Evolutionary conservation across 805 yeast genomes (phyloP).

Genomic region (Candida montana): DNA sequence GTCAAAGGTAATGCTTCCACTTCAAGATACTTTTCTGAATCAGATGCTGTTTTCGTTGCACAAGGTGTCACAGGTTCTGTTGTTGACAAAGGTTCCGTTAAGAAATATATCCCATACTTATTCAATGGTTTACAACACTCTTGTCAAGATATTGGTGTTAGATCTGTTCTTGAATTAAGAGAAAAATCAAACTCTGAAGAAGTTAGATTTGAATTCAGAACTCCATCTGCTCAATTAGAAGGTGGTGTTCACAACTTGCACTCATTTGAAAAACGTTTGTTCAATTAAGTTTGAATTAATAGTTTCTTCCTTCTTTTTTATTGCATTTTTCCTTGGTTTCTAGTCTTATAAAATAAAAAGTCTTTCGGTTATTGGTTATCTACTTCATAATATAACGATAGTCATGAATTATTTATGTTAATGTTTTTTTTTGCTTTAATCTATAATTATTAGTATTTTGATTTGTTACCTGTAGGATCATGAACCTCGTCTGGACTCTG

Average conservation of each 20-base stretch:
- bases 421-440: not conserved
- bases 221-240: slow-evolving; percentile 97
- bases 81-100: slow-evolving; percentile 92
- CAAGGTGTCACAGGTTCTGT: slow-evolving; percentile 99
- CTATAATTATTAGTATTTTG: not conserved
- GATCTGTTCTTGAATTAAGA: slow-evolving; percentile 59
- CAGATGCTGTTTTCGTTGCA: slow-evolving; percentile 93
- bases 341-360: not conserved
- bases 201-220: slow-evolving; percentile 93
- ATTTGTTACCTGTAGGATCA: no score
- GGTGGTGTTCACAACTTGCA: slow-evolving; percentile 97
- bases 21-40: slow-evolving; percentile 95
- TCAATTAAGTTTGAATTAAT: slow-evolving; percentile 34
- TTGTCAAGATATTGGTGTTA: slow-evolving; percentile 94
- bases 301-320: not conserved
- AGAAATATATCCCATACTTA: slow-evolving; percentile 90
- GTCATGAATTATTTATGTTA: slow-evolving; percentile 5
- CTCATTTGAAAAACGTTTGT: slow-evolving; percentile 96
- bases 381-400: not conserved
- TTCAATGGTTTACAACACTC: slow-evolving; percentile 97
- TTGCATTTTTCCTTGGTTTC: not conserved
- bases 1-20: slow-evolving; percentile 94
- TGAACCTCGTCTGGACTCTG: no score
- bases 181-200: slow-evolving; percentile 56
- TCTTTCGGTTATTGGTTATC: slow-evolving; percentile 2